phyloP scores from a whole-genome alignment of 805 yeast genomes.

The Spathaspora boniae region DNA sequence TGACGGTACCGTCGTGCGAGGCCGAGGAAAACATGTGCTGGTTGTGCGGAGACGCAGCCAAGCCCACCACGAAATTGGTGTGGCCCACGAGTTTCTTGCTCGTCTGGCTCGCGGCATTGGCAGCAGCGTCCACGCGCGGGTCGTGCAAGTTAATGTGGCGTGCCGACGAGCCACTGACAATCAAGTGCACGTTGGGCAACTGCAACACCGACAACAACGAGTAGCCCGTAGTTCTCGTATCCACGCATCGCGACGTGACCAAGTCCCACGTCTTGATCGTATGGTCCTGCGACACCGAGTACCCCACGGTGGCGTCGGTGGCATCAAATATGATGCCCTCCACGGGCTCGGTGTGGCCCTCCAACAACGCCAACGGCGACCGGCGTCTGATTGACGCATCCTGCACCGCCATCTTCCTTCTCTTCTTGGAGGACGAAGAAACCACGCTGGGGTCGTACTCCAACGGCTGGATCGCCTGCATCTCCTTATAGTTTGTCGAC shows the following conservation, averaged over 20 bases:
- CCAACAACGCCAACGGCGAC: constrained; percentile 74
- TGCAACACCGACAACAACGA: constrained; percentile 75
- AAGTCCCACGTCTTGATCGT: constrained; percentile 95
- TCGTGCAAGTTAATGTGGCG: constrained; percentile 93
- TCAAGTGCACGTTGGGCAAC: constrained; percentile 61
- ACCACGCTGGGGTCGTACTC: constrained; percentile 45
- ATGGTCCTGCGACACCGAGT: constrained; percentile 95
- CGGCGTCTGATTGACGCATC: constrained; percentile 76
- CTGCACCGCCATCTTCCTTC: constrained; percentile 76
- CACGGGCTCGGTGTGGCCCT: constrained; percentile 84
- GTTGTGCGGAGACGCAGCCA: constrained; percentile 72
- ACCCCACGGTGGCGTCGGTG: constrained; percentile 75
- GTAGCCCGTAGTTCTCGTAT: constrained; percentile 82
- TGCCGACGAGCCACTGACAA: constrained; percentile 97
- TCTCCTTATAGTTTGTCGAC: constrained; percentile 84
- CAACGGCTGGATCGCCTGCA: constrained; percentile 54
- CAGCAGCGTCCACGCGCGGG: constrained; percentile 63
- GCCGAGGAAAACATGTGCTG: constrained; percentile 83
- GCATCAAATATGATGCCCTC: constrained; percentile 77
- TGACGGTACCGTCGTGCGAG: constrained; percentile 94
- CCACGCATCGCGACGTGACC: constrained; percentile 79
- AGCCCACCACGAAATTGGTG: constrained; percentile 80
- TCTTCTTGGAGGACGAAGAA: constrained; percentile 81
- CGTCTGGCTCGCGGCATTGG: constrained; percentile 54
- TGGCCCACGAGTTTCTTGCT: constrained; percentile 75